Evolutionary conservation across 2,329 filamentous ascomycete species (phyloP).

Genomic region (Canariomyces notabilis): DNA sequence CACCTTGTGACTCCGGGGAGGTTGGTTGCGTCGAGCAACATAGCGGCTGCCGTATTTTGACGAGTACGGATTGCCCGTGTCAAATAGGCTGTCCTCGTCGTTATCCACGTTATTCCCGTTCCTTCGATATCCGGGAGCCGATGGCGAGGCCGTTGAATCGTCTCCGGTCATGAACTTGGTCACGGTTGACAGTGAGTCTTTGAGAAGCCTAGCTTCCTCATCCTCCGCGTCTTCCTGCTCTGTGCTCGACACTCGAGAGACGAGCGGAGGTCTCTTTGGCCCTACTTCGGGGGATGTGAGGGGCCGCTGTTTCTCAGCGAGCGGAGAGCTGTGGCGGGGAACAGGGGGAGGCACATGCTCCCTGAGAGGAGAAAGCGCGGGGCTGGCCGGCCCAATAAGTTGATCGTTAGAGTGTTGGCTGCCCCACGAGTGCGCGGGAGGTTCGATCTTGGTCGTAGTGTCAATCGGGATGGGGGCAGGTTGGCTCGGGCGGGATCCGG

Average conservation of each 20-base stretch:
- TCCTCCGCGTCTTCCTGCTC: constrained; percentile 38
- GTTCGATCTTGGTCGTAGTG: constrained; percentile 40
- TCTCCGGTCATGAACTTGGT: constrained; percentile 39
- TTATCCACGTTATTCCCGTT: constrained; percentile 37
- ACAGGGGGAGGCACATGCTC: constrained; percentile 37
- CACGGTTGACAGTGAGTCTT: constrained; percentile 46
- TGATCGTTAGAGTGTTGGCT: constrained; percentile 49
- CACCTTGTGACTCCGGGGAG: constrained; percentile 59
- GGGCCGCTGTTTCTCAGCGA: constrained; percentile 28
- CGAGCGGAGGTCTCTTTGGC: constrained; percentile 28
- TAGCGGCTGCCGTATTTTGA: constrained; percentile 35
- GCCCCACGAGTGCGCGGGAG: constrained; percentile 46
- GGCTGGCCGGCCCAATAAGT: constrained; percentile 36
- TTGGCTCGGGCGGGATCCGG: constrained; percentile 41
- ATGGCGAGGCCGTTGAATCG: constrained; percentile 21
- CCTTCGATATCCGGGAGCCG: constrained; percentile 33
- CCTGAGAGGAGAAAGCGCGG: constrained; percentile 31
- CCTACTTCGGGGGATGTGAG: constrained; percentile 33
- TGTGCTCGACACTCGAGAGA: constrained; percentile 26
- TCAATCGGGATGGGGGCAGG: constrained; percentile 47
- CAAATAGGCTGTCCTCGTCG: constrained; percentile 54
- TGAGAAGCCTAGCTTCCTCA: constrained; percentile 49
- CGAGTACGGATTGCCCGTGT: constrained; percentile 39
- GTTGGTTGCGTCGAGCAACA: constrained; percentile 29
- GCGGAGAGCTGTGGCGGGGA: constrained; percentile 34